Conservation (phyloP, 2,329 filamentous ascomycete species). For the Xylariaceae sp. region DNA sequence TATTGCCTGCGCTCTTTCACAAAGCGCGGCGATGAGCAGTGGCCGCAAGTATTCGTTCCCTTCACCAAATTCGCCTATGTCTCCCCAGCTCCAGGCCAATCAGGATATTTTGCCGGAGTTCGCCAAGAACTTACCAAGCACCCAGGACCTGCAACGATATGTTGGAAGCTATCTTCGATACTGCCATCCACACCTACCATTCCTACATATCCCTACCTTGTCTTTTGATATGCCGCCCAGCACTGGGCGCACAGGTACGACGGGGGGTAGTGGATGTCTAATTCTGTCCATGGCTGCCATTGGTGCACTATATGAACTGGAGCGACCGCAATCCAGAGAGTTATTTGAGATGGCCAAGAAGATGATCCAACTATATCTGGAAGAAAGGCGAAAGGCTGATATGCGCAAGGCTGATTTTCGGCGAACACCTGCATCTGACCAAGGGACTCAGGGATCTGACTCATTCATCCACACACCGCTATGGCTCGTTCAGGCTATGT, state of each 20-base stretch:
- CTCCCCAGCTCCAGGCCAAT: slow-evolving; percentile 56
- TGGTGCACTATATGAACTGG: slow-evolving; percentile 78
- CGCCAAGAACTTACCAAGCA: slow-evolving; percentile 73
- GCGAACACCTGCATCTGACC: slow-evolving; percentile 54
- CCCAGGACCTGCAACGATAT: slow-evolving; percentile 86
- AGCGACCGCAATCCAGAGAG: slow-evolving; percentile 78
- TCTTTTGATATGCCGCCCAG: slow-evolving; percentile 83
- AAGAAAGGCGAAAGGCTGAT: slow-evolving; percentile 86
- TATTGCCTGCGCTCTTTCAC: slow-evolving; percentile 64
- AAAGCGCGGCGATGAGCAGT: slow-evolving; percentile 58
- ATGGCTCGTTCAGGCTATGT: slow-evolving; percentile 96
- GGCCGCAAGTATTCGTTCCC: slow-evolving; percentile 69
- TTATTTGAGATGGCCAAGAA: slow-evolving; percentile 93
- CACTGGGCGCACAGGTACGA: slow-evolving; percentile 62
- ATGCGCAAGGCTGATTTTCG: slow-evolving; percentile 69
- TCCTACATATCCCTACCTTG: slow-evolving; percentile 88
- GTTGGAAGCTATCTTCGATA: slow-evolving; percentile 88
- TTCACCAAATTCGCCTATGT: slow-evolving; percentile 60
- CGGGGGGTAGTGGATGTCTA: slow-evolving; percentile 84
- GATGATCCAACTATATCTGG: slow-evolving; percentile 91
- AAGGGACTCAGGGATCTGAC: slow-evolving; percentile 58
- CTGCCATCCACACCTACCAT: slow-evolving; percentile 94
- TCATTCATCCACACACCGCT: slow-evolving; percentile 77
- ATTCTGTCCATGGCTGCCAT: slow-evolving; percentile 87
- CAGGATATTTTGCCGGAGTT: slow-evolving; percentile 57